Conservation (phyloP, 2,329 filamentous ascomycete genomes). For the Paraphoma sp. region DNA sequence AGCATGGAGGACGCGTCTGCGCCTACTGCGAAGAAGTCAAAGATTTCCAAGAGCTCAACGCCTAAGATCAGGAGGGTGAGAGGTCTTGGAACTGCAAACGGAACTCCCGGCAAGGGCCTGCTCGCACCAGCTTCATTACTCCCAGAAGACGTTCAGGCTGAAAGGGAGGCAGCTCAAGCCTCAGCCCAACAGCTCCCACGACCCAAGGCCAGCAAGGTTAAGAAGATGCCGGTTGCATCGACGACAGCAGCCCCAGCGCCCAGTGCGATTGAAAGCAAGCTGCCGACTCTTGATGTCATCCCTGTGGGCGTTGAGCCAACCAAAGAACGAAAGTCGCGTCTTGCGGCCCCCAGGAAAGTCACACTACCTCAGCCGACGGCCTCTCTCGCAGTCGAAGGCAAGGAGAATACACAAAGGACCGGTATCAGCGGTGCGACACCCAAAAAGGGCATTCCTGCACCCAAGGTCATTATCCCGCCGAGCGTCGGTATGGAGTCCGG, state of each 20-base stretch:
- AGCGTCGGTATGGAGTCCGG: conserved; percentile 31
- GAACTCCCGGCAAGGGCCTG: conserved; percentile 47
- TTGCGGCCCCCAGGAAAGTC: conserved; percentile 44
- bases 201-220: conserved; percentile 25
- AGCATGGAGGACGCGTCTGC: conserved; percentile 25
- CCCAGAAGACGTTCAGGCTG: conserved; percentile 33
- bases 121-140: conserved; percentile 37
- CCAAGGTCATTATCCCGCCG: conserved; percentile 25
- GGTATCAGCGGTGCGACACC: conserved; percentile 31
- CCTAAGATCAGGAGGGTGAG: conserved; percentile 40
- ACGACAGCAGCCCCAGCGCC: conserved; percentile 14
- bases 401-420: conserved; percentile 29
- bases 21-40: conserved; percentile 32
- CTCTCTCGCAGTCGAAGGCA: conserved; percentile 18
- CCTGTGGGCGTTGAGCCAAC: conserved; percentile 28
- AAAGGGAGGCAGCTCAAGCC: conserved; percentile 21
- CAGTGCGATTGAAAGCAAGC: conserved; percentile 15
- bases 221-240: conserved; percentile 28
- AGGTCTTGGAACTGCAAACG: conserved; percentile 45
- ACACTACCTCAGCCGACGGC: conserved; percentile 34
- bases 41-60: conserved; percentile 33
- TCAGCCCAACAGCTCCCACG: conserved; percentile 21
- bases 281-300: conserved; percentile 25
- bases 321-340: conserved; percentile 39
- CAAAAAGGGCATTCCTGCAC: conserved; percentile 38